phyloP scores from a whole-genome alignment of 345 rosid species.

The Psidium friedrichsthalianum region DNA sequence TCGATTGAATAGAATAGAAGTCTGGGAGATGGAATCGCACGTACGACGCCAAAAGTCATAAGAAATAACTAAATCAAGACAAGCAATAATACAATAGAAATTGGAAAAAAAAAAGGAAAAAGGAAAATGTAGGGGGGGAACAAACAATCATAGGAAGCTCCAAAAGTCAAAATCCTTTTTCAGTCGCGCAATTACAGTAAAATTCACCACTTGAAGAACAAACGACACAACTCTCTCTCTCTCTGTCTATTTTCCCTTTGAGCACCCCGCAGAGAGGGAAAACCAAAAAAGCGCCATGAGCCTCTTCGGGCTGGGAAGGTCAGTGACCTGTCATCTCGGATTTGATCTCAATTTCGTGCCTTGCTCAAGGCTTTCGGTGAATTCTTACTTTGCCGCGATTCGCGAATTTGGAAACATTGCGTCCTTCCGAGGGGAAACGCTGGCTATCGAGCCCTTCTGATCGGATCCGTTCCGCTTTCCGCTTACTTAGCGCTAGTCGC shows the following conservation, averaged over 20 bases:
- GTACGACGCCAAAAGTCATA: too few relatives aligned
- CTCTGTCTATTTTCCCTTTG: neutral
- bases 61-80: neutral
- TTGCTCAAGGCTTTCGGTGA: too few relatives aligned
- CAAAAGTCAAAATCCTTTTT: neutral
- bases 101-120: neutral
- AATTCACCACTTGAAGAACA: neutral
- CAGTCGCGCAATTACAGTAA: neutral
- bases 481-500: neutral
- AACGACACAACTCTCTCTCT: neutral
- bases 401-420: neutral
- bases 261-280: neutral
- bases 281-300: constrained; percentile 30
- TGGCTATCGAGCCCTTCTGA: neutral
- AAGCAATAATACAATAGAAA: neutral
- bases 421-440: too few relatives aligned
- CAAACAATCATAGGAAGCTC: neutral
- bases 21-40: neutral
- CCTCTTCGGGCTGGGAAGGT: constrained; percentile 74
- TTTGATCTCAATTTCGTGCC: neutral
- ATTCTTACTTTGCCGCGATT: neutral
- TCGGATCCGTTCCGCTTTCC: neutral
- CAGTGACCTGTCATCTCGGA: neutral
- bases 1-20: neutral
- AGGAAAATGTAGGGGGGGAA: too few relatives aligned